A percentile compares a stretch with the other conserved stretches of the same genome.
Conservation (phyloP, 352 stramenopile species). For the Ochromonadaceae sp. region DNA sequence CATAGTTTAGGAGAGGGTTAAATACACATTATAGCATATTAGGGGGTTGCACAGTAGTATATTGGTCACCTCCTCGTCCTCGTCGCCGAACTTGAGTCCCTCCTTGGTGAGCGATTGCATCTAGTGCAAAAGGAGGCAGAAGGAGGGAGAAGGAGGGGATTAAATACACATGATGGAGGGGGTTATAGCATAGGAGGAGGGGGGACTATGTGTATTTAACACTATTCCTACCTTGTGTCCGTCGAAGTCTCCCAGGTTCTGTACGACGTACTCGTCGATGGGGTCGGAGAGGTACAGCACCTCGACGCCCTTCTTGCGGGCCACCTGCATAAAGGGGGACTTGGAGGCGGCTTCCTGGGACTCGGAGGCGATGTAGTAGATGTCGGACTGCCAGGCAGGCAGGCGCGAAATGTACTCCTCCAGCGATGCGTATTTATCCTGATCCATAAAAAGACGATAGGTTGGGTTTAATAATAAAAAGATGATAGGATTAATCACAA, state of each 20-base stretch:
- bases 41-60: conserved; percentile 38
- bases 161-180: not conserved
- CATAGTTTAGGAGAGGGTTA: no score
- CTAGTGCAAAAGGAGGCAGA: no score
- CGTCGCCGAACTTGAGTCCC: conserved; percentile 85
- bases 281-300: conserved; percentile 98
- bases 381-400: conserved; percentile 90
- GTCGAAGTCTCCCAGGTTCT: conserved; percentile 99
- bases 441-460: no score
- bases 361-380: conserved; percentile 99
- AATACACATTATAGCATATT: no score
- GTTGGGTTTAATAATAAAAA: conserved; percentile 62
- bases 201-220: not conserved
- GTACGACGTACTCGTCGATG: conserved; percentile 98
- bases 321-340: conserved; percentile 98
- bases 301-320: conserved; percentile 99
- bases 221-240: conserved; percentile 79
- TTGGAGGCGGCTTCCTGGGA: conserved; percentile 97
- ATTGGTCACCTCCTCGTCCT: conserved; percentile 38
- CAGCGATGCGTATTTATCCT: conserved; percentile 82
- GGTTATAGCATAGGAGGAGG: not conserved
- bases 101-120: conserved; percentile 81
- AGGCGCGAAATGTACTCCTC: conserved; percentile 95
- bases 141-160: no score
- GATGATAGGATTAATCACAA: not conserved